Base-by-base conservation (phyloP, 2,329 filamentous ascomycete species). In the Pseudocercospora cruenta region DNA sequence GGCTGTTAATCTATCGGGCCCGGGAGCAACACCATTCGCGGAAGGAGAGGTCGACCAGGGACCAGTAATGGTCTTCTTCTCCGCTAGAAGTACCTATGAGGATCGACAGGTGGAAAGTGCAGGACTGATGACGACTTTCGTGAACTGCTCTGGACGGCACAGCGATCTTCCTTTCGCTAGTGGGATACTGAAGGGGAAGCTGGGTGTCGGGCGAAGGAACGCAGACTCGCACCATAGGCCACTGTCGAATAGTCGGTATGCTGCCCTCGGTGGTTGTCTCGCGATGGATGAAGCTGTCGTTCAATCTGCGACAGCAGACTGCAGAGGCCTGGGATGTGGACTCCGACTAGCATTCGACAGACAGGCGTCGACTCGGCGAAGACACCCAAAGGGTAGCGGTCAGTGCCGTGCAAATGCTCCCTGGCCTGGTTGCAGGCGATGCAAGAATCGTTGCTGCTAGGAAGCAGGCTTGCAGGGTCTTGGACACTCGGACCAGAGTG, bases 1-100 rank as follows among this genome's bases (percentile, higher is more conserved):
- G 68, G 73, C 66, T 68, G 73, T 65, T 70, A 72, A 75, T 75
- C 73, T 73, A 72, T 72, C 66, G 67, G 64, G 54, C 47, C 64
- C 71, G 67, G 72, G 68, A 72, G 64, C 66, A 69, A 62, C 60
- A 68, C 70, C 67, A 57, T 69, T 70, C 67, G 66, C 64, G 67
- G 62, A 65, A 63, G 60, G 58, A 64, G 64, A 63, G 57, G 62
- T 54, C 60, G 57, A 59, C 57, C 51, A 63, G 65, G 67, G 63
- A 59, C 62, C 51, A 57, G 26, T 36, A 60, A 64, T 67, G 62
- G 58, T 54, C 62, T 54, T 55, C 49, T 14, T 49, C 57, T 64
- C 62, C 45, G 58, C 47, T 55, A 58, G 53, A 45, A 19, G 59
- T 47, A 62, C 66, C 69, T 45, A 70, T 69, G 67, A 67, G 31